A percentile compares a stretch with the other conserved stretches of the same genome.
These are phyloP conservation scores for Coniferiporia sulphurascens DNA, from an alignment of 1,284 basidiomycete species.

Conservation along the genomic window DNA sequence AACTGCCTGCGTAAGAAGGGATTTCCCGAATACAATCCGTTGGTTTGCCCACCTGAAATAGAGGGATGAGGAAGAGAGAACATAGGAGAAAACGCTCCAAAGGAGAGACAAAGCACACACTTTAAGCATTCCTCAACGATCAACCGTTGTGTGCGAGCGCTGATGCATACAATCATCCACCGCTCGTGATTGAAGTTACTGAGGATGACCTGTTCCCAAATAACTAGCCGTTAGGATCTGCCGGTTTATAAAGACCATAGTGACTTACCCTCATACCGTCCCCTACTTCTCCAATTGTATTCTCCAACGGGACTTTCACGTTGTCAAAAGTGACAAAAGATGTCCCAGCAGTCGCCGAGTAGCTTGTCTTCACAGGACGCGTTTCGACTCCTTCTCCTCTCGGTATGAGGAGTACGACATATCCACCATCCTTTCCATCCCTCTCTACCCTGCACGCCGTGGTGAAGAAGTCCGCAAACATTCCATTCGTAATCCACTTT, in stretches of 20 bases:
- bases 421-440: slow-evolving; percentile 42
- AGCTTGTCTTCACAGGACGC: slow-evolving; percentile 87
- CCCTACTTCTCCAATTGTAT: slow-evolving; percentile 84
- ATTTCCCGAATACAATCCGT: slow-evolving; percentile 83
- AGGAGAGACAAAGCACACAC: slow-evolving; percentile 33
- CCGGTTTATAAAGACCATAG: not conserved
- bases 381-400: slow-evolving; percentile 81
- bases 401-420: slow-evolving; percentile 84
- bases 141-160: slow-evolving; percentile 64
- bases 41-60: slow-evolving; percentile 71
- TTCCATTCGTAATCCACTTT: slow-evolving; percentile 96
- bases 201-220: slow-evolving; percentile 61
- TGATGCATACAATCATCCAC: slow-evolving; percentile 79
- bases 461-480: slow-evolving; percentile 76
- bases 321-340: slow-evolving; percentile 92
- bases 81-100: not conserved
- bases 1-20: slow-evolving; percentile 87
- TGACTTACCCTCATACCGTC: slow-evolving; percentile 52
- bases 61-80: not conserved
- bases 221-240: not conserved
- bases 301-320: slow-evolving; percentile 79
- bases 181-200: slow-evolving; percentile 83
- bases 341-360: slow-evolving; percentile 83
- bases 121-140: slow-evolving; percentile 79
- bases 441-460: slow-evolving; percentile 69